A percentile compares a stretch with the other conserved stretches of the same genome.
These are phyloP conservation scores for Ascochyta fabae DNA, from an alignment of 2,329 filamentous ascomycete genomes.

Conservation along the genomic window DNA sequence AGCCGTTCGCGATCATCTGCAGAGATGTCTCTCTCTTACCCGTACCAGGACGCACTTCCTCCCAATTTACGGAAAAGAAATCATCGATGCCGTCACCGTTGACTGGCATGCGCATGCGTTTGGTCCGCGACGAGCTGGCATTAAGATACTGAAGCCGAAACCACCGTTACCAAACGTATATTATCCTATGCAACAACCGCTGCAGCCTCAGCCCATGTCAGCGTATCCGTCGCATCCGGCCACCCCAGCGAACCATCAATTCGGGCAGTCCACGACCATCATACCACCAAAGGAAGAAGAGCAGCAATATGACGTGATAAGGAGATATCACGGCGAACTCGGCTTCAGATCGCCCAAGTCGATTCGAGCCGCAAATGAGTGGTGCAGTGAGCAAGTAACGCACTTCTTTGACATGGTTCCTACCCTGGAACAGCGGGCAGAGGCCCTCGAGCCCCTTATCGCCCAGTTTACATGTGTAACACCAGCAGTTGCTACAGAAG, in stretches of 20 bases:
- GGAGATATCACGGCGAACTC: constrained; percentile 33
- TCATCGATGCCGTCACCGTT: constrained; percentile 77
- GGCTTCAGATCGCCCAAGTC: constrained; percentile 41
- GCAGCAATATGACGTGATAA: constrained; percentile 53
- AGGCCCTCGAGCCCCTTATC: constrained; percentile 74
- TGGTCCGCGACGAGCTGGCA: constrained; percentile 51
- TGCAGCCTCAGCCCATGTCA: constrained; percentile 7
- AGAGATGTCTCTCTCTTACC: constrained; percentile 81
- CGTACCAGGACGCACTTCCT: constrained; percentile 78
- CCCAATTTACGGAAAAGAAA: constrained; percentile 79
- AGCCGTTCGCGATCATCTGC: constrained; percentile 74
- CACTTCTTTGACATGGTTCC: constrained; percentile 72
- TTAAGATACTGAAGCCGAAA: constrained; percentile 22
- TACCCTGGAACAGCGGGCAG: constrained; percentile 74
- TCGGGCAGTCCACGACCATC: constrained; percentile 30
- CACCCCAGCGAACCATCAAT: constrained; percentile 20
- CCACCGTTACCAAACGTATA: constrained; percentile 12
- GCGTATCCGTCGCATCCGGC: constrained; percentile 12
- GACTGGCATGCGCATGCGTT: constrained; percentile 49
- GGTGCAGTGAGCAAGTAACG: constrained; percentile 75
- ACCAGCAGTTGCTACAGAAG: constrained; percentile 82
- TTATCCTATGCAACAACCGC: constrained; percentile 12
- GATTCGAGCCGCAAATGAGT: constrained; percentile 56
- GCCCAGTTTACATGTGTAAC: constrained; percentile 93
- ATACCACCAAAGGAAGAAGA: constrained; percentile 25